A percentile compares a stretch with the other conserved stretches of the same genome.
Conservation (phyloP, 1,284 basidiomycete species). For the Vanrija sp. region DNA sequence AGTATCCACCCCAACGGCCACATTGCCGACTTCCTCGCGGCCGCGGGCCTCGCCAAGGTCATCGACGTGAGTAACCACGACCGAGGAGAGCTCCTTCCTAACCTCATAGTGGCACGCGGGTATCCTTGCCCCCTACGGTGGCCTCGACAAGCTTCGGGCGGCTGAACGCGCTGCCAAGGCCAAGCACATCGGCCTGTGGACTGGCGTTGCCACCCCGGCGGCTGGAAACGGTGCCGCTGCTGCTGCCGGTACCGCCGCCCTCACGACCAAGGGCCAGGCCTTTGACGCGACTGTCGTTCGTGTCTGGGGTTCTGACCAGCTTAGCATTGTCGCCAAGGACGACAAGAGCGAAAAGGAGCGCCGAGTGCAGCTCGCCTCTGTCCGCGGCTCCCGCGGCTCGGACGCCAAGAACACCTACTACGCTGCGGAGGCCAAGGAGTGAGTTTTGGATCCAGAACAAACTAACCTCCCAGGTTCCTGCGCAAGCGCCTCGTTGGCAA, state of each 20-base stretch:
- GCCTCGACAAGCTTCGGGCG: slow-evolving; percentile 78
- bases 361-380: slow-evolving; percentile 82
- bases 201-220: slow-evolving; percentile 55
- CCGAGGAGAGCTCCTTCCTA: not conserved
- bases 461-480: slow-evolving; percentile 59
- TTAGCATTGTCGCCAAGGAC: slow-evolving; percentile 74
- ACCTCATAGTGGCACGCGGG: slow-evolving; percentile 78
- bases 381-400: slow-evolving; percentile 75
- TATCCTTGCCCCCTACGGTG: slow-evolving; percentile 73
- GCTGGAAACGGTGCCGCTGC: slow-evolving; percentile 48
- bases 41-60: slow-evolving; percentile 79
- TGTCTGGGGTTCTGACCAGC: slow-evolving; percentile 88
- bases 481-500: slow-evolving; percentile 89
- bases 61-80: slow-evolving; percentile 58
- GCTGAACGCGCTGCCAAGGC: slow-evolving; percentile 84
- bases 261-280: slow-evolving; percentile 52
- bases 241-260: slow-evolving; percentile 13
- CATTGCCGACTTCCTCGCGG: slow-evolving; percentile 83
- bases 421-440: slow-evolving; percentile 82
- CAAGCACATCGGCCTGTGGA: slow-evolving; percentile 73
- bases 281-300: slow-evolving; percentile 84
- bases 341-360: slow-evolving; percentile 63
- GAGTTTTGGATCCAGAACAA: slow-evolving; percentile 20
- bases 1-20: slow-evolving; percentile 87
- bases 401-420: slow-evolving; percentile 86